Evolutionary conservation across 805 yeast species (phyloP).

Genomic region (Saturnispora serradocipensis): DNA sequence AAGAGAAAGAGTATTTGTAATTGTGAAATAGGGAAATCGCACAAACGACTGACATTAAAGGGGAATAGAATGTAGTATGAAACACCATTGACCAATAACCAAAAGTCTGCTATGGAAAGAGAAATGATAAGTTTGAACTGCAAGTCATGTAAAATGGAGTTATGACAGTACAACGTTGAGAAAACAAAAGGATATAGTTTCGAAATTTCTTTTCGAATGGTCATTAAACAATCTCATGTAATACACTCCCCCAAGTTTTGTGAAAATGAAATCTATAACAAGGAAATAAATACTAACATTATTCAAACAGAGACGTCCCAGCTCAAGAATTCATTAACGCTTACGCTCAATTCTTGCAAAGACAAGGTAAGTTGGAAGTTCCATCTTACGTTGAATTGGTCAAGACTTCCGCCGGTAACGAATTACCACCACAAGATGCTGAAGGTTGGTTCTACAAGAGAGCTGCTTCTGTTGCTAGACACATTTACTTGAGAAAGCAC

Average conservation of each 20-base stretch:
- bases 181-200: too few species aligned
- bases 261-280: not conserved
- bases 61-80: too few species aligned
- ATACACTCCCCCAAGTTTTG: too few species aligned
- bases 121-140: too few species aligned
- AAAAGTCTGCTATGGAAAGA: too few species aligned
- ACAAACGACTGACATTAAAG: too few species aligned
- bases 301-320: constrained; percentile 89
- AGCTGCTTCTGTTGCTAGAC: constrained; percentile 99
- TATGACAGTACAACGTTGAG: too few species aligned
- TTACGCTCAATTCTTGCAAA: constrained; percentile 98
- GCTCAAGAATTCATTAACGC: constrained; percentile 99
- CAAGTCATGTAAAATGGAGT: too few species aligned
- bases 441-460: constrained; percentile 99
- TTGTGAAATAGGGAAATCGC: too few species aligned
- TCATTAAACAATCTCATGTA: not conserved
- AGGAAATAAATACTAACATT: not conserved
- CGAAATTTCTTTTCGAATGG: too few species aligned
- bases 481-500: constrained; percentile 98
- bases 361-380: constrained; percentile 99
- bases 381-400: constrained; percentile 99
- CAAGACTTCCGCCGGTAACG: constrained; percentile 98
- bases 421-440: constrained; percentile 99
- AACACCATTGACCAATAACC: too few species aligned
- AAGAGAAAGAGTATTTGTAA: too few species aligned